Evolutionary conservation across 306 rosid species (phyloP).

Genomic region (Vigna unguiculata): DNA sequence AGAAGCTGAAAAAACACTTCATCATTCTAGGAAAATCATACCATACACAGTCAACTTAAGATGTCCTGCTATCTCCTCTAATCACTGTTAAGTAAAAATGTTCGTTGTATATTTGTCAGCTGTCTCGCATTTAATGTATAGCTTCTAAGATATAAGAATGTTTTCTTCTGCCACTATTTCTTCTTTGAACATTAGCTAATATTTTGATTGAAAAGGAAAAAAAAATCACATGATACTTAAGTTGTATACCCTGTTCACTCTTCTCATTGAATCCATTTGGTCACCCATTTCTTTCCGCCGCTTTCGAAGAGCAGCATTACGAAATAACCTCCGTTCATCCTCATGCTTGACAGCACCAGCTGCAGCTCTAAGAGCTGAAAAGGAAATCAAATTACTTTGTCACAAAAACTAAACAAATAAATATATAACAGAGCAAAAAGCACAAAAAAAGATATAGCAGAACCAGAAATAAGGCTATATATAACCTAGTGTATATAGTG

Average conservation of each 20-base stretch:
- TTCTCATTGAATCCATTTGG: slow-evolving; percentile 77
- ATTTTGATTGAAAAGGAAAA: slow-evolving; percentile 26
- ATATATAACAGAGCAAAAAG: slow-evolving; percentile 21
- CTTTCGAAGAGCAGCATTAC: slow-evolving; percentile 88
- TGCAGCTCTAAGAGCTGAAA: slow-evolving; percentile 91
- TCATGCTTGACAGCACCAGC: slow-evolving; percentile 92
- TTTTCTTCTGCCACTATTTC: background rate
- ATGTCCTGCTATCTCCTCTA: slow-evolving; percentile 9
- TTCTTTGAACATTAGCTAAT: slow-evolving; percentile 19
- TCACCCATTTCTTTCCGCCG: slow-evolving; percentile 94
- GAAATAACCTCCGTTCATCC: slow-evolving; percentile 93
- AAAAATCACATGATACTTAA: slow-evolving; percentile 28
- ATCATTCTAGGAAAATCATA: slow-evolving; percentile 17
- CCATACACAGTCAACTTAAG: background rate
- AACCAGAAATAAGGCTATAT: slow-evolving; percentile 17
- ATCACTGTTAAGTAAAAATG: slow-evolving; percentile 21
- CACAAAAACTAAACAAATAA: slow-evolving; percentile 27
- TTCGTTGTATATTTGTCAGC: background rate
- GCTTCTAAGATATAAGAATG: slow-evolving; percentile 2
- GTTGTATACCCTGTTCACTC: slow-evolving; percentile 75
- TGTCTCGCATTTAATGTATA: slow-evolving; percentile 3
- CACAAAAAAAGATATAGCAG: slow-evolving; percentile 23
- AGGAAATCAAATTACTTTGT: slow-evolving; percentile 43
- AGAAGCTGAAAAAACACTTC: background rate
- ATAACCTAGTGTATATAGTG: slow-evolving; percentile 12